Percentiles rank a stretch among this genome's conserved stretches.
Evolutionary conservation across 306 rosid genomes (phyloP).

Genomic region (Acacia confusa): DNA sequence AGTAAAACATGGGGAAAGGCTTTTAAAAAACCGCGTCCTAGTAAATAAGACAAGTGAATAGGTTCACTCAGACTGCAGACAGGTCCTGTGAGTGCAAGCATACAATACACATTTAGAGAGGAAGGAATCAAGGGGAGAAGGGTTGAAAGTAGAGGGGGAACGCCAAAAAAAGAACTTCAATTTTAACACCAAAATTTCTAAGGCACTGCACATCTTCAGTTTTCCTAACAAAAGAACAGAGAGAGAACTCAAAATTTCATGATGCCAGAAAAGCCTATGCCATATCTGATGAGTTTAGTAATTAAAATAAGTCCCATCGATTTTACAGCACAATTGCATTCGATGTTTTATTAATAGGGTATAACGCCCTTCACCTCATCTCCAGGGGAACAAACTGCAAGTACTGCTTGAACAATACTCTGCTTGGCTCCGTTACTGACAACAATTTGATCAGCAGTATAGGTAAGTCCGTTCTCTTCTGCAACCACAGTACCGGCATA

Average conservation of each 20-base stretch:
- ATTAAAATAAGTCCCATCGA: background rate
- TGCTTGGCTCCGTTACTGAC: conserved; percentile 98
- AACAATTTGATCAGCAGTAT: conserved; percentile 77
- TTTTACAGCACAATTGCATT: background rate
- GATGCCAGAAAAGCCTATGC: background rate
- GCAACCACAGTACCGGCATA: conserved; percentile 7
- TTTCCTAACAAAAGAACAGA: background rate
- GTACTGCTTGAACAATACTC: conserved; percentile 71
- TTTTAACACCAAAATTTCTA: background rate
- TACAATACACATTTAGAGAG: background rate
- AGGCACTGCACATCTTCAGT: background rate
- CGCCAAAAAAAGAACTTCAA: background rate
- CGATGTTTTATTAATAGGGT: background rate
- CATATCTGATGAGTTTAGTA: background rate
- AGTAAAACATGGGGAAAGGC: conserved; percentile 19
- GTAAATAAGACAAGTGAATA: conserved; percentile 19
- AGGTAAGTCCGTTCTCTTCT: conserved; percentile 88
- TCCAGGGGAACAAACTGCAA: conserved; percentile 90
- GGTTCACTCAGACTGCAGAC: conserved; percentile 1
- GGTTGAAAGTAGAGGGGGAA: background rate
- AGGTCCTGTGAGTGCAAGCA: conserved; percentile 1
- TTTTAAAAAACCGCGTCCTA: background rate
- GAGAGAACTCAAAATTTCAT: background rate
- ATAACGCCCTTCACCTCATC: conserved; percentile 62
- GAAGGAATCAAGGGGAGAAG: background rate